Percentiles rank a stretch among this genome's conserved stretches.
Evolutionary conservation across 345 rosid genomes (phyloP).

Genomic region (Toxicodendron radicans): DNA sequence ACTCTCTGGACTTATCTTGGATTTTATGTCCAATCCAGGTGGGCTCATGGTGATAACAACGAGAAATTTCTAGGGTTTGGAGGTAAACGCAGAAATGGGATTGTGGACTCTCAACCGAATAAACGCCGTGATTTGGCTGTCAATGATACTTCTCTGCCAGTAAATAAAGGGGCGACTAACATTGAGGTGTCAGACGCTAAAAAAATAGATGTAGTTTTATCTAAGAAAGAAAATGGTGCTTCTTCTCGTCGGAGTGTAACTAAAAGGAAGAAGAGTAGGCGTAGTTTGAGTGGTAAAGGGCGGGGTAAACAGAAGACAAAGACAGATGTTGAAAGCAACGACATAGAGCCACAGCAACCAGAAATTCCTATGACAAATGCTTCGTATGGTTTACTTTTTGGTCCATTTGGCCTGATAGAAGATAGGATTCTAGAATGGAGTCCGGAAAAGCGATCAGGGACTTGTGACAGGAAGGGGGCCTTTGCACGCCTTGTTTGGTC

Average conservation of each 20-base stretch:
- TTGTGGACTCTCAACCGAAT: slow-evolving; percentile 34
- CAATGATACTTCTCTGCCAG: slow-evolving; percentile 38
- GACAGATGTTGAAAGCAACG: slow-evolving; percentile 33
- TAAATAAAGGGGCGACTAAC: slow-evolving; percentile 43
- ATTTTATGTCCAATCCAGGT: slow-evolving; percentile 87
- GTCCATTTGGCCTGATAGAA: slow-evolving; percentile 83
- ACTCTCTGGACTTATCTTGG: slow-evolving; percentile 98
- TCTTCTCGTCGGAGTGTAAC: slow-evolving; percentile 35
- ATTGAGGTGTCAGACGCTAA: slow-evolving; percentile 37
- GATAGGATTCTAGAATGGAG: slow-evolving; percentile 84
- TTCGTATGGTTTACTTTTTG: slow-evolving; percentile 75
- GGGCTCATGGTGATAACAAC: slow-evolving; percentile 90
- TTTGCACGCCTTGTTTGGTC: slow-evolving; percentile 98
- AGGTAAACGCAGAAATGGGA: slow-evolving; percentile 40
- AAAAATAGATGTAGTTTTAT: slow-evolving; percentile 48
- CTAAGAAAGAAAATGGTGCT: slow-evolving; percentile 44
- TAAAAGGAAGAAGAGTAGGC: slow-evolving; percentile 55
- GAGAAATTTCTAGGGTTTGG: slow-evolving; percentile 72
- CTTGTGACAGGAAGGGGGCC: slow-evolving; percentile 87
- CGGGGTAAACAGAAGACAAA: slow-evolving; percentile 44
- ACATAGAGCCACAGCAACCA: slow-evolving; percentile 50
- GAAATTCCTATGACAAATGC: slow-evolving; percentile 66
- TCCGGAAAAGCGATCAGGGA: slow-evolving; percentile 87
- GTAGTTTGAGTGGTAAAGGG: slow-evolving; percentile 42
- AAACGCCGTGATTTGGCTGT: slow-evolving; percentile 51